Conservation (phyloP, 2,329 filamentous ascomycete genomes). For the Aureobasidium zeae region DNA sequence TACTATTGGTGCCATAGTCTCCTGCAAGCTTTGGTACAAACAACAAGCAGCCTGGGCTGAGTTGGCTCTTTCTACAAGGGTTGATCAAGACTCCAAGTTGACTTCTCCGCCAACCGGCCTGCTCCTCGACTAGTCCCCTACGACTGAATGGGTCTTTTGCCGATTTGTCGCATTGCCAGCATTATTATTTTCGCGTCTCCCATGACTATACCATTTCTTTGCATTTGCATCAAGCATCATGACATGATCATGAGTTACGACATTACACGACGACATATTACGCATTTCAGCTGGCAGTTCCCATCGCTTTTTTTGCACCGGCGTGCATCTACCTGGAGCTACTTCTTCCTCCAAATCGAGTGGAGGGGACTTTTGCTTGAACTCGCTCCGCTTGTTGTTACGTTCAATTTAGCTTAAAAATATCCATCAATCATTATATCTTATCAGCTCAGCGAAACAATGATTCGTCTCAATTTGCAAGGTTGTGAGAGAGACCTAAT, state of each 20-base stretch:
- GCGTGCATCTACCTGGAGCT: background rate
- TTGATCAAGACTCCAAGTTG: background rate
- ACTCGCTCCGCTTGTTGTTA: background rate
- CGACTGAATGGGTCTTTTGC: no score
- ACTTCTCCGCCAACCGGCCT: background rate
- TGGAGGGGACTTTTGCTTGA: conserved; percentile 3
- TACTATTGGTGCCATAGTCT: background rate
- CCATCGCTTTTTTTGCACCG: background rate
- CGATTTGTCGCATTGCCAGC: background rate
- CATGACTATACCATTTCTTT: background rate
- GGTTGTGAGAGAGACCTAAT: no score
- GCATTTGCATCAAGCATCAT: background rate
- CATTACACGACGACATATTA: background rate
- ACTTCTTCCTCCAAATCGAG: background rate
- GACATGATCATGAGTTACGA: conserved; percentile 6
- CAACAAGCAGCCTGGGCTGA: background rate
- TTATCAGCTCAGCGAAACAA: no score
- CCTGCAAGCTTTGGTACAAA: conserved; percentile 11
- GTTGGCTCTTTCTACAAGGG: background rate
- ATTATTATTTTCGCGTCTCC: background rate
- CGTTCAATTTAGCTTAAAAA: background rate
- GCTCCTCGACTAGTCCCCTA: no score
- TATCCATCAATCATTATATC: no score
- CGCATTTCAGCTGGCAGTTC: conserved; percentile 1
- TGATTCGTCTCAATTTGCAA: no score